These are phyloP conservation scores for Plasmodium adleri DNA, from an alignment of 169 alveolate genomes.

Conservation along the genomic window DNA sequence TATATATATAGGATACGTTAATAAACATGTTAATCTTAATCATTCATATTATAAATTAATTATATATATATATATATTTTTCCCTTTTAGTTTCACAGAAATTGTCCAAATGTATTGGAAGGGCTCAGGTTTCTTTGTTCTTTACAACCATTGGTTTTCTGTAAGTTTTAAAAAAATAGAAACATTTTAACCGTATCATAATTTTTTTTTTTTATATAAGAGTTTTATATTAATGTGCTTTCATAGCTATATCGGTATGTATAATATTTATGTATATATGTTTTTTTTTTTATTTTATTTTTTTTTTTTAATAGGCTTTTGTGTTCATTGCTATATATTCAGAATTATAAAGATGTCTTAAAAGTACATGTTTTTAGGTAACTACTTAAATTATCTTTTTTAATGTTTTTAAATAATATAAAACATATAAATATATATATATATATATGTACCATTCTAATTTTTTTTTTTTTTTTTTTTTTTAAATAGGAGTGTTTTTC, in stretches of 20 bases:
- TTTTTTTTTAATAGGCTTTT: slow-evolving; percentile 24
- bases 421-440: neutral
- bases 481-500: slow-evolving; percentile 58
- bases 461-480: neutral
- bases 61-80: neutral
- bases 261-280: neutral
- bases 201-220: neutral
- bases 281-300: neutral
- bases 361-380: slow-evolving; percentile 69
- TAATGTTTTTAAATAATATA: neutral
- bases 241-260: neutral
- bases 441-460: neutral
- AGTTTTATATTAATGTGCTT: neutral
- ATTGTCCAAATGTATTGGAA: slow-evolving; percentile 61
- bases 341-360: slow-evolving; percentile 56
- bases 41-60: no score
- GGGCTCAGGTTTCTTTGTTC: slow-evolving; percentile 73
- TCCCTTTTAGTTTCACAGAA: slow-evolving; percentile 41
- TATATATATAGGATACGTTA: no score
- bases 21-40: no score
- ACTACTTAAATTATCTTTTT: neutral
- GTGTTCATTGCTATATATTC: slow-evolving; percentile 37
- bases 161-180: slow-evolving; percentile 20
- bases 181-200: no score
- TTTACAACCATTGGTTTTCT: slow-evolving; percentile 65